Evolutionary conservation across 495 filamentous ascomycete genomes (phyloP).

Genomic region (Hypoxylon cercidicola): DNA sequence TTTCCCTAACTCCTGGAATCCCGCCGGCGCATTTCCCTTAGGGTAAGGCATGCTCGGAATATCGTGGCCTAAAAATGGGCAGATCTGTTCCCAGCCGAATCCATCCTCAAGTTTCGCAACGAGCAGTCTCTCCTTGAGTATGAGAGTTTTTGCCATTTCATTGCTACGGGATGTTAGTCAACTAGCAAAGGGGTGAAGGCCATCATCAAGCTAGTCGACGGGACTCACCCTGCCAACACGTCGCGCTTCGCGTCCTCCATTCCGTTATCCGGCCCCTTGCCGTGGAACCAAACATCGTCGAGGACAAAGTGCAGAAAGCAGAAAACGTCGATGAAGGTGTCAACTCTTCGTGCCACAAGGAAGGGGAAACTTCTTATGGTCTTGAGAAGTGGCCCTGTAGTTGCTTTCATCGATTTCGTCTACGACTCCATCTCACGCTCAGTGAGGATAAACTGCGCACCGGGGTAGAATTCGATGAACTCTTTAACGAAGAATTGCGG

Average conservation of each 20-base stretch:
- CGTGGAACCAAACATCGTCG: slow-evolving; percentile 20
- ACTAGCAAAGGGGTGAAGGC: not conserved
- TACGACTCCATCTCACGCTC: slow-evolving; percentile 50
- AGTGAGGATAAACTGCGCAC: slow-evolving; percentile 53
- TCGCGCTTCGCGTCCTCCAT: slow-evolving; percentile 14
- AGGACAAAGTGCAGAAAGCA: slow-evolving; percentile 23
- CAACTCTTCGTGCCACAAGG: slow-evolving; percentile 15
- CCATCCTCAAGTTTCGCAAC: slow-evolving; percentile 40
- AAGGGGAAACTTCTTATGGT: slow-evolving; percentile 27
- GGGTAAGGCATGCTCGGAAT: slow-evolving; percentile 44
- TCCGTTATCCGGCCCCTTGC: slow-evolving; percentile 11
- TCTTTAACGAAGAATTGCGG: slow-evolving; percentile 50
- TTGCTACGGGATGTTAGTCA: slow-evolving; percentile 12
- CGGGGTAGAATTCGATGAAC: slow-evolving; percentile 53
- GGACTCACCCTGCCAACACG: slow-evolving; percentile 1
- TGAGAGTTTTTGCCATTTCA: slow-evolving; percentile 20
- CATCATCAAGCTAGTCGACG: not conserved
- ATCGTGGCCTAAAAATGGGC: slow-evolving; percentile 44
- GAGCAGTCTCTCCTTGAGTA: slow-evolving; percentile 28
- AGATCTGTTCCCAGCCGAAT: slow-evolving; percentile 48
- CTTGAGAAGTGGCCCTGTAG: slow-evolving; percentile 10
- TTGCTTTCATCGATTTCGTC: slow-evolving; percentile 40
- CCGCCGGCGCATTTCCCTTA: slow-evolving; percentile 37
- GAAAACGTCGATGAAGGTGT: slow-evolving; percentile 20
- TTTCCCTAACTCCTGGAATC: slow-evolving; percentile 41